A percentile compares a stretch with the other conserved stretches of the same genome.
Evolutionary conservation across 1,284 basidiomycete genomes (phyloP).

Genomic region (Grifola frondosa): DNA sequence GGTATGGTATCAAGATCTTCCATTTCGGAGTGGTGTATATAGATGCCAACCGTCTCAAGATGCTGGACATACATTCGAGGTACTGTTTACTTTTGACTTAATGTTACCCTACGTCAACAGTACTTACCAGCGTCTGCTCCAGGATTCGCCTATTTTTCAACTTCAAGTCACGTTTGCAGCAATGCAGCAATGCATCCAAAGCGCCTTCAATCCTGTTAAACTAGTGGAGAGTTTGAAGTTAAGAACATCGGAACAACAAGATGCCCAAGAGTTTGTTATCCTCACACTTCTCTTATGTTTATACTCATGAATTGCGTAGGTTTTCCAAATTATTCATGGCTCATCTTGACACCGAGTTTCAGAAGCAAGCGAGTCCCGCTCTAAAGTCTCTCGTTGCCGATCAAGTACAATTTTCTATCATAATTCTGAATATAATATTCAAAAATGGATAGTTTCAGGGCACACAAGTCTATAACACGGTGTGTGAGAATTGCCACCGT

Average conservation of each 20-base stretch:
- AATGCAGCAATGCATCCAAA: slow-evolving; percentile 69
- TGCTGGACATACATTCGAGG: slow-evolving; percentile 53
- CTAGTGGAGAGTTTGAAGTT: slow-evolving; percentile 82
- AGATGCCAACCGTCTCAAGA: slow-evolving; percentile 52
- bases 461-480: slow-evolving; percentile 73
- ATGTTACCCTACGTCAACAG: not conserved
- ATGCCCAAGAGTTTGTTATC: slow-evolving; percentile 91
- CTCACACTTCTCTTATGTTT: too few relatives aligned
- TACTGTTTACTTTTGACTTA: slow-evolving; percentile 18
- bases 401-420: slow-evolving; percentile 57
- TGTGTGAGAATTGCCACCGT: slow-evolving; percentile 68
- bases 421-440: slow-evolving; percentile 1
- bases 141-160: slow-evolving; percentile 75
- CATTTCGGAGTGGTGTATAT: slow-evolving; percentile 59
- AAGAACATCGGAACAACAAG: slow-evolving; percentile 83
- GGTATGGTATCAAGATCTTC: slow-evolving; percentile 64
- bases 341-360: slow-evolving; percentile 81
- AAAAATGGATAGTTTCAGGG: slow-evolving; percentile 74
- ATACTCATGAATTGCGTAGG: slow-evolving; percentile 40
- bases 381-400: slow-evolving; percentile 68
- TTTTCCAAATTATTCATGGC: slow-evolving; percentile 94
- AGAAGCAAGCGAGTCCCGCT: slow-evolving; percentile 62
- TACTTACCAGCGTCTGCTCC: too few relatives aligned
- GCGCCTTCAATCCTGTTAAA: slow-evolving; percentile 77
- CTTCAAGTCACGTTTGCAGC: slow-evolving; percentile 79